Percentiles rank a stretch among this genome's conserved stretches.
These are phyloP conservation scores for Backusella australiensis DNA, from an alignment of 192 early-diverging fungal genomes.

Conservation along the genomic window DNA sequence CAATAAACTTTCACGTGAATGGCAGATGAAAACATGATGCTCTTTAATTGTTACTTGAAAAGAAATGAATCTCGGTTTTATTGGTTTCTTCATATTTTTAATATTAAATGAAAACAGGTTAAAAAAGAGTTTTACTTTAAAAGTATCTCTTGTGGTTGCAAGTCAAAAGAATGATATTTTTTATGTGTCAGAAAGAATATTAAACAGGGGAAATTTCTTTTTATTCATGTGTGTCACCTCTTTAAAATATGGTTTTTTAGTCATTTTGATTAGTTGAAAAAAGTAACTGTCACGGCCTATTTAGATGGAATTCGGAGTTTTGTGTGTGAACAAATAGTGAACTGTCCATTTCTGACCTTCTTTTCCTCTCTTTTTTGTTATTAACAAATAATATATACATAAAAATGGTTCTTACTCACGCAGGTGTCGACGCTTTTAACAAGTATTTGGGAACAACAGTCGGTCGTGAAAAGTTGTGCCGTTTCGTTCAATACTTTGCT, in stretches of 20 bases:
- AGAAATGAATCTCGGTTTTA: not conserved
- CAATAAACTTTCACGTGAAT: constrained; percentile 2
- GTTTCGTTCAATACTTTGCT: constrained; percentile 84
- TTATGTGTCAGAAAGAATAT: not conserved
- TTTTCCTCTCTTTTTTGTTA: constrained; percentile 1
- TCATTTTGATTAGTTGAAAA: constrained; percentile 6
- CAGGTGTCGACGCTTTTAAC: constrained; percentile 28
- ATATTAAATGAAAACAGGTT: not conserved
- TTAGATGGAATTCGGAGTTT: not conserved
- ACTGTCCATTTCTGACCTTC: not conserved
- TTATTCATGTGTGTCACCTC: not conserved
- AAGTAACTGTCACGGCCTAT: constrained; percentile 7
- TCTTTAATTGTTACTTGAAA: not conserved
- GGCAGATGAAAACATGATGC: not conserved
- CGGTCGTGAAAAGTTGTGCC: constrained; percentile 78
- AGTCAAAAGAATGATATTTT: not conserved
- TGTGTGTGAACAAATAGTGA: not conserved
- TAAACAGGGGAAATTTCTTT: not conserved
- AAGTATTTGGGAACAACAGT: constrained; percentile 59
- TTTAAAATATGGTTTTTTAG: not conserved
- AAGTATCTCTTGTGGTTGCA: not conserved
- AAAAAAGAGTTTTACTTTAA: not conserved
- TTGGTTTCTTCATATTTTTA: not conserved
- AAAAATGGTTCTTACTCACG: constrained; percentile 25
- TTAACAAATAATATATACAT: not conserved